phyloP scores from a whole-genome alignment of 2,329 filamentous ascomycete species.

The Sclerotinia glacialis region DNA sequence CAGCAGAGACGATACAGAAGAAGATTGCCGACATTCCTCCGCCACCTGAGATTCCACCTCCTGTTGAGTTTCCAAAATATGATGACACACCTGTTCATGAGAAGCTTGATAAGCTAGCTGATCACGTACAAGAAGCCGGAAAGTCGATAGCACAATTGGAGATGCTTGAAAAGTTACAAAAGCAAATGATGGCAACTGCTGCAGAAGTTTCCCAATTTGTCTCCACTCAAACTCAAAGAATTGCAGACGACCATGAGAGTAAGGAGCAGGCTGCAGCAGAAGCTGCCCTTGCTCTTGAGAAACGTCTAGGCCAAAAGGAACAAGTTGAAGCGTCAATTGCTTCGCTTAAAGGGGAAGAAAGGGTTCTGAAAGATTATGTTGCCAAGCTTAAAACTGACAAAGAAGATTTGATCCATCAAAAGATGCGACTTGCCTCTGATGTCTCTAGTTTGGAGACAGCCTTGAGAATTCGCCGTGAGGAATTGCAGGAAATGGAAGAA shows the following conservation, averaged over 20 bases:
- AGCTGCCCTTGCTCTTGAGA: constrained; percentile 75
- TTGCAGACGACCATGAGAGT: constrained; percentile 73
- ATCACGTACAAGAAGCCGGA: constrained; percentile 62
- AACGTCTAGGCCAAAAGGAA: constrained; percentile 64
- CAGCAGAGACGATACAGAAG: constrained; percentile 54
- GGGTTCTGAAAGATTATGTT: constrained; percentile 58
- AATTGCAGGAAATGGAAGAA: constrained; percentile 84
- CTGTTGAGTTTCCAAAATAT: constrained; percentile 58
- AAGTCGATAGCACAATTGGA: constrained; percentile 74
- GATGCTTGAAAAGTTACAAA: constrained; percentile 83
- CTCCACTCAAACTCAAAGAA: constrained; percentile 69
- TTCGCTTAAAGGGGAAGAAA: constrained; percentile 56
- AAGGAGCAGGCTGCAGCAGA: constrained; percentile 78
- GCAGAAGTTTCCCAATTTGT: constrained; percentile 82
- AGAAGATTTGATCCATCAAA: constrained; percentile 73
- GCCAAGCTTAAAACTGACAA: constrained; percentile 54
- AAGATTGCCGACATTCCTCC: constrained; percentile 54
- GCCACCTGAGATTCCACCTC: constrained; percentile 54
- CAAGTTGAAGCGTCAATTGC: constrained; percentile 54
- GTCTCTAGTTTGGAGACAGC: constrained; percentile 90
- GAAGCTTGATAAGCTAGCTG: constrained; percentile 56
- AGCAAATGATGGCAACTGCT: constrained; percentile 80
- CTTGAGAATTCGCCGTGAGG: constrained; percentile 81
- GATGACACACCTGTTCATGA: constrained; percentile 61
- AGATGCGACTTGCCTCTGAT: constrained; percentile 76